Evolutionary conservation across 1,284 basidiomycete species (phyloP).

Genomic region (Ceratobasidium theobromae): DNA sequence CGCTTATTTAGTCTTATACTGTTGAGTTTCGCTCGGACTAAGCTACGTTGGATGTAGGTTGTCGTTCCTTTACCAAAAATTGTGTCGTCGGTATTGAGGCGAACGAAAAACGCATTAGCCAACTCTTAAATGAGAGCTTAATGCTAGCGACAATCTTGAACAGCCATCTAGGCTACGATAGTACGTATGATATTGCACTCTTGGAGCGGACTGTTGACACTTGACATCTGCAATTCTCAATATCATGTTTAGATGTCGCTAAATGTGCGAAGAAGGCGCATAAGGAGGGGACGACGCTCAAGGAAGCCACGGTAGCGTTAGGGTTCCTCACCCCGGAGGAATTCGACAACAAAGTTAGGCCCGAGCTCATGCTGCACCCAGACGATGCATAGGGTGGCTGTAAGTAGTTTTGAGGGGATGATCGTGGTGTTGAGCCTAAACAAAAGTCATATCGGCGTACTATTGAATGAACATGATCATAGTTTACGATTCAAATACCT

Average conservation of each 20-base stretch:
- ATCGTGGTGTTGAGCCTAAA: no score
- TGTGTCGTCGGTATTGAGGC: constrained; percentile 96
- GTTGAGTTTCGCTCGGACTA: background rate
- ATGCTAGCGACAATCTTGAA: constrained; percentile 97
- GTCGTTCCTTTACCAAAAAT: constrained; percentile 93
- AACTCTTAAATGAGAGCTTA: constrained; percentile 89
- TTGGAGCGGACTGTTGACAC: background rate
- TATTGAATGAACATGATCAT: no score
- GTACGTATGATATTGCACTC: no score
- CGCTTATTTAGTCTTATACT: constrained; percentile 36
- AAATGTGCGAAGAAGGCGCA: constrained; percentile 99
- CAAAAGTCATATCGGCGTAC: no score
- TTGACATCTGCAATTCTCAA: background rate
- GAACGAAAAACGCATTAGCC: constrained; percentile 90
- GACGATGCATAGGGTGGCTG: constrained; percentile 48
- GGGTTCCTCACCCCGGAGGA: constrained; percentile 88
- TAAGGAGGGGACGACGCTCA: constrained; percentile 94
- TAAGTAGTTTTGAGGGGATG: no score
- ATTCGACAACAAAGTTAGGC: constrained; percentile 94
- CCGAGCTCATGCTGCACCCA: constrained; percentile 84
- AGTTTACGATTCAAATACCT: no score
- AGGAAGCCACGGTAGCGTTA: constrained; percentile 88
- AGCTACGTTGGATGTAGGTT: constrained; percentile 49
- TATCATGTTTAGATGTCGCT: constrained; percentile 69
- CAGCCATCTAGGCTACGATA: constrained; percentile 91